A percentile compares a stretch with the other conserved stretches of the same genome.
Evolutionary conservation across 2,329 filamentous ascomycete species (phyloP).

Genomic region (Sporothrix brasiliensis): DNA sequence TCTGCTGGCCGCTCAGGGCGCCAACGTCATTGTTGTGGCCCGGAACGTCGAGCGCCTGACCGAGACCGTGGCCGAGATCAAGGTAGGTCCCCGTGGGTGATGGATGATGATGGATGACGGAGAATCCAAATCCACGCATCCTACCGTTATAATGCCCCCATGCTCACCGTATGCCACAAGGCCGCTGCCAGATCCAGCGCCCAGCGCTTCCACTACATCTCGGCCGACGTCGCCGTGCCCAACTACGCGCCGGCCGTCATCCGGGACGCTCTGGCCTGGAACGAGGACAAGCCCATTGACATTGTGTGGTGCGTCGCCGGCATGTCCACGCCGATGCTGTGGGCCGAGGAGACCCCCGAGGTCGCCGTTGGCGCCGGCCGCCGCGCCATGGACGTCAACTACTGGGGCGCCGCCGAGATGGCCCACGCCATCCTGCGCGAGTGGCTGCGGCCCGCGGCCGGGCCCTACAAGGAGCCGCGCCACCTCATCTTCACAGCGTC

Average conservation of each 20-base stretch:
- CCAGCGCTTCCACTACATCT: slow-evolving; percentile 82
- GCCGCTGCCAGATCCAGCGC: slow-evolving; percentile 65
- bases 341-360: slow-evolving; percentile 68
- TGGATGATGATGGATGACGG: too few relatives aligned
- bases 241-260: slow-evolving; percentile 72
- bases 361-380: slow-evolving; percentile 64
- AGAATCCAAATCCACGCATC: background rate
- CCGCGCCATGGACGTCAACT: slow-evolving; percentile 89
- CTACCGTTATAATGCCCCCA: background rate
- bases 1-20: slow-evolving; percentile 78
- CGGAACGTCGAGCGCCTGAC: slow-evolving; percentile 76
- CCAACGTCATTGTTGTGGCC: slow-evolving; percentile 82
- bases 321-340: slow-evolving; percentile 71
- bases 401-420: slow-evolving; percentile 83
- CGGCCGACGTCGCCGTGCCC: slow-evolving; percentile 75
- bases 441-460: slow-evolving; percentile 65
- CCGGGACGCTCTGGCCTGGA: slow-evolving; percentile 75
- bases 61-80: slow-evolving; percentile 65
- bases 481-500: slow-evolving; percentile 90
- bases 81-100: slow-evolving; percentile 47
- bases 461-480: slow-evolving; percentile 56
- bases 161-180: slow-evolving; percentile 44
- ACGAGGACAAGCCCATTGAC: slow-evolving; percentile 71
- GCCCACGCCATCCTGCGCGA: slow-evolving; percentile 74
- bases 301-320: slow-evolving; percentile 92